A percentile compares a stretch with the other conserved stretches of the same genome.
Evolutionary conservation across 1,139 yeast genomes (phyloP).

Genomic region (Geotrichum restrictum): DNA sequence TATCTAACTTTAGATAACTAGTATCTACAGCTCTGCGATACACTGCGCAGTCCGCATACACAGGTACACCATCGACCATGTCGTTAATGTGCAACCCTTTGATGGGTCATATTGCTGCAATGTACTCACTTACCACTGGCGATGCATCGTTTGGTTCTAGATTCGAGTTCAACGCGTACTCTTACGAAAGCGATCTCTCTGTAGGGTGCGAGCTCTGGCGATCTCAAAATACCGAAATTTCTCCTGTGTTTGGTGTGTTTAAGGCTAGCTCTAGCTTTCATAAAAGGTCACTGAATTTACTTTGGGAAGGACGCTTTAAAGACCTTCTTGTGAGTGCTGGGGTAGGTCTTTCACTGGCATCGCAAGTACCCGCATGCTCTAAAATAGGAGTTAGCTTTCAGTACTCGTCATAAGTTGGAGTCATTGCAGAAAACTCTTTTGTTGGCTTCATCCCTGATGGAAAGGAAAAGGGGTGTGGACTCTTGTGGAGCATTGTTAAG

Average conservation of each 20-base stretch:
- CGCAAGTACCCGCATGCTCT: constrained; percentile 34
- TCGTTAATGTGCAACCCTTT: constrained; percentile 85
- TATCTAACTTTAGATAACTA: background rate
- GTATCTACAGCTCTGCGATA: constrained; percentile 80
- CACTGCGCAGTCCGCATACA: constrained; percentile 77
- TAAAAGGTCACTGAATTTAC: constrained; percentile 55
- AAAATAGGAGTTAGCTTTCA: constrained; percentile 42
- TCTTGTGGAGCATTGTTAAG: too few relatives aligned
- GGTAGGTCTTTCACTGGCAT: constrained; percentile 44
- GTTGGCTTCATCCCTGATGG: background rate
- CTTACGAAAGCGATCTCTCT: constrained; percentile 82
- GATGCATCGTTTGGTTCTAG: constrained; percentile 76
- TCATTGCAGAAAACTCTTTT: too few relatives aligned
- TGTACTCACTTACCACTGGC: constrained; percentile 79
- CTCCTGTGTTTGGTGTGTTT: constrained; percentile 59
- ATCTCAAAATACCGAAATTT: constrained; percentile 7
- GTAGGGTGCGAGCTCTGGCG: constrained; percentile 84
- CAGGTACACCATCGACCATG: constrained; percentile 85
- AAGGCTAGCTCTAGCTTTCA: constrained; percentile 70
- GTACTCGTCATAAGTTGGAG: constrained; percentile 30
- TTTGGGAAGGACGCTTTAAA: constrained; percentile 87
- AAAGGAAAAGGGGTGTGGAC: too few relatives aligned
- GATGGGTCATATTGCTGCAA: constrained; percentile 82
- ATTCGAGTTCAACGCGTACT: constrained; percentile 85
- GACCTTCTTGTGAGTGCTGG: constrained; percentile 82